Conservation (phyloP, 1,284 basidiomycete species). For the Ustilago cynodontis region DNA sequence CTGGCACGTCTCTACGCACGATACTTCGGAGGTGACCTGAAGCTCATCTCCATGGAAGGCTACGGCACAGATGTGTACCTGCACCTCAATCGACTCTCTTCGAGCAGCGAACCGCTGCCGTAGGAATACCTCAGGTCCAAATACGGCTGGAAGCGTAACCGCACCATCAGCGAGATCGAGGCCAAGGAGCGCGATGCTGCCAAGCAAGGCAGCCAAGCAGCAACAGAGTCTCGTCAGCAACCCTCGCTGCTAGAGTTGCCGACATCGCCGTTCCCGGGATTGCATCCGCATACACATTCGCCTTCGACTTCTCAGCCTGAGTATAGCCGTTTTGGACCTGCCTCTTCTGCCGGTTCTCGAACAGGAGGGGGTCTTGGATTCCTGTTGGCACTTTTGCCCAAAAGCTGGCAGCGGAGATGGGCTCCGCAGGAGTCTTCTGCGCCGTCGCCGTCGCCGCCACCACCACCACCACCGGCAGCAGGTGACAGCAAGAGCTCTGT, state of each 20-base stretch:
- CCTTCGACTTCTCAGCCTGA: conserved; percentile 14
- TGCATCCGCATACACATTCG: conserved; percentile 21
- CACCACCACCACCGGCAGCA: background rate
- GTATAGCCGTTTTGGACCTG: conserved; percentile 51
- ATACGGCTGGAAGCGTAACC: conserved; percentile 52
- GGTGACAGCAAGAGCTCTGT: background rate
- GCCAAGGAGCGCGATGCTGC: conserved; percentile 30
- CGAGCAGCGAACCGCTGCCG: conserved; percentile 71
- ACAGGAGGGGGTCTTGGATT: conserved; percentile 24
- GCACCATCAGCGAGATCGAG: conserved; percentile 50
- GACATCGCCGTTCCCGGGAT: conserved; percentile 10
- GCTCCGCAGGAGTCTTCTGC: conserved; percentile 6
- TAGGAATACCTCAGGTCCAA: conserved; percentile 63
- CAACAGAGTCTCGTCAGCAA: conserved; percentile 12
- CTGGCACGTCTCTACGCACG: conserved; percentile 85
- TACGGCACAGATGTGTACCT: conserved; percentile 78
- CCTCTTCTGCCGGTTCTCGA: conserved; percentile 8
- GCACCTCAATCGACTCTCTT: conserved; percentile 81
- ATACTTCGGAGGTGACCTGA: conserved; percentile 96
- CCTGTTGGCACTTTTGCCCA: conserved; percentile 30
- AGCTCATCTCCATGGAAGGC: conserved; percentile 97
- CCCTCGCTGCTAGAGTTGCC: conserved; percentile 38
- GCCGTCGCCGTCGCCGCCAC: background rate
- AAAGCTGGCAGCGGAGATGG: conserved; percentile 43
- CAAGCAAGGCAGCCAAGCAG: conserved; percentile 2